These are phyloP conservation scores for Cystobasidium slooffiae DNA, from an alignment of 1,284 basidiomycete species.

Conservation along the genomic window DNA sequence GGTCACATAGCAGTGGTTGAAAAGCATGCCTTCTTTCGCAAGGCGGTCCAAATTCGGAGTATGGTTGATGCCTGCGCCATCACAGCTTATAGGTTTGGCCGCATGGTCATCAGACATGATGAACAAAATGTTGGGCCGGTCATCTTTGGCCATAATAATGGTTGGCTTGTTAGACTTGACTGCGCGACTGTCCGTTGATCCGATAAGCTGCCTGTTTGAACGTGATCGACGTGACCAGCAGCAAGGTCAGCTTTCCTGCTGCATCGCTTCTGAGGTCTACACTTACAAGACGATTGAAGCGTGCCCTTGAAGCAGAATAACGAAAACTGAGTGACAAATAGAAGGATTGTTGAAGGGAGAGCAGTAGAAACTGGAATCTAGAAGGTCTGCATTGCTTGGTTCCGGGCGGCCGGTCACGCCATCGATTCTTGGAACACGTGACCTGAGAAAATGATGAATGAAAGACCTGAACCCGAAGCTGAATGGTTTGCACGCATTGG, in stretches of 20 bases:
- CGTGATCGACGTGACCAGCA: too few relatives aligned
- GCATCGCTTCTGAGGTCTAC: too few relatives aligned
- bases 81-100: slow-evolving; percentile 47
- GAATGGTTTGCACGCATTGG: background rate
- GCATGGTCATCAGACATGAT: slow-evolving; percentile 52
- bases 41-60: slow-evolving; percentile 49
- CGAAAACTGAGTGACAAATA: too few relatives aligned
- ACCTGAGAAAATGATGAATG: background rate
- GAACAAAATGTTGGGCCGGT: slow-evolving; percentile 49
- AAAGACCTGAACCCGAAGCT: background rate
- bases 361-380: too few relatives aligned
- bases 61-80: slow-evolving; percentile 50
- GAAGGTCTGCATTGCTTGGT: background rate
- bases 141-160: background rate
- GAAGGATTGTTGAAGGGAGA: too few relatives aligned
- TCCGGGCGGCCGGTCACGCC: background rate
- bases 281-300: too few relatives aligned
- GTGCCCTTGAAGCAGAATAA: too few relatives aligned
- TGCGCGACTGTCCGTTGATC: background rate
- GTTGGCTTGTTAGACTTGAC: background rate
- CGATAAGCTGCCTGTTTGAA: too few relatives aligned
- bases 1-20: slow-evolving; percentile 52
- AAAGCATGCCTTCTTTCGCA: slow-evolving; percentile 49
- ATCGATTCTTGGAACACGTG: background rate
- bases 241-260: too few relatives aligned